Conservation (phyloP, 176 grass and related monocot species). For the Carex kokanica region DNA sequence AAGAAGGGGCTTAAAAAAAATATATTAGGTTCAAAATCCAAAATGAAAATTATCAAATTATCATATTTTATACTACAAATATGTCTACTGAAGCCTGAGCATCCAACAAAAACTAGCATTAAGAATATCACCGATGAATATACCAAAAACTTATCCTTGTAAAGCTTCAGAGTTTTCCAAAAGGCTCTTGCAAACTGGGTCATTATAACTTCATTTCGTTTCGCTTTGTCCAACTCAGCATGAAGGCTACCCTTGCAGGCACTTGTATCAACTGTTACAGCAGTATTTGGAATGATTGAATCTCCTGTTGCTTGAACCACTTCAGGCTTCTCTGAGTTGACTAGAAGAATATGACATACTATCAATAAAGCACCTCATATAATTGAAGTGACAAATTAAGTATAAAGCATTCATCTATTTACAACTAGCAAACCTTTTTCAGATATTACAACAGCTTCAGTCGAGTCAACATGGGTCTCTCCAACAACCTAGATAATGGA, state of each 20-base stretch:
- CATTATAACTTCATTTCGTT: constrained; percentile 27
- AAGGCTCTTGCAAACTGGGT: constrained; percentile 23
- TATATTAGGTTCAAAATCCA: not conserved
- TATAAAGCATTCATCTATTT: not conserved
- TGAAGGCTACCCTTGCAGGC: not conserved
- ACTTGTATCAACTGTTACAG: not conserved
- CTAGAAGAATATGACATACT: constrained; percentile 11
- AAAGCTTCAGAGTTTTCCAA: constrained; percentile 22
- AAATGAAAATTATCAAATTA: constrained; percentile 2
- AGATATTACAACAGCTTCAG: constrained; percentile 9
- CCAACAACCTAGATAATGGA: constrained; percentile 11
- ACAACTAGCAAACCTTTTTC: constrained; percentile 22
- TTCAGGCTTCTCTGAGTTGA: constrained; percentile 16
- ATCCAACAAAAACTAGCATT: not conserved
- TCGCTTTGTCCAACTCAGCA: constrained; percentile 21
- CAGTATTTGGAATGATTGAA: constrained; percentile 5
- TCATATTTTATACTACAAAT: not conserved
- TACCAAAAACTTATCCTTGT: constrained; percentile 27
- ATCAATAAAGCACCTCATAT: not conserved
- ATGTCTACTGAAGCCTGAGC: not conserved
- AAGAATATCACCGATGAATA: not conserved
- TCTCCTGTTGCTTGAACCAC: constrained; percentile 3
- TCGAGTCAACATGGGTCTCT: not conserved
- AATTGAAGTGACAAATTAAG: not conserved
- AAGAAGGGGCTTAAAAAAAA: not conserved